Evolutionary conservation across 1,284 basidiomycete species (phyloP), one percentile per base, ranked within the genome.

Genomic region (Entoloma clypeatum): DNA sequence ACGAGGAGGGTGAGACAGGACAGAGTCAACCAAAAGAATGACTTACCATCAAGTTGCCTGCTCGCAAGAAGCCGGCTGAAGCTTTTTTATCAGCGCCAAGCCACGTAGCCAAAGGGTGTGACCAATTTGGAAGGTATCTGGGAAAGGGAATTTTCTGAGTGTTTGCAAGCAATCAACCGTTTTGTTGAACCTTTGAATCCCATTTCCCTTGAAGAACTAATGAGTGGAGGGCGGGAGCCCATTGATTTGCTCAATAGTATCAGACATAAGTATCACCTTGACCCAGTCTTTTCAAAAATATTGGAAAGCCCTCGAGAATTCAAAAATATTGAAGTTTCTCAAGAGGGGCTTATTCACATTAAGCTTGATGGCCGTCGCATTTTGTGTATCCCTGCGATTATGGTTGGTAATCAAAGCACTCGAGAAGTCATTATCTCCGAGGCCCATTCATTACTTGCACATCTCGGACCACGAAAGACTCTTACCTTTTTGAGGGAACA

Each of bases 321-420:
- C 35, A 45, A 48, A 6, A 61, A 64, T 42, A 68, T 64, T 41
- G 32, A 39, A 3, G 37, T 63, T 1, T 34, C 39, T 0, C 10
- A 26, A 0, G 36, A 62, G 16, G 53, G 54, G 3, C 41, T 62
- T 0, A 32, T 66, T 3, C 57, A 45, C 36, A 18, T 60, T 3
- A 52, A 45, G 9, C 36, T 45, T 5, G 16, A 45, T 6, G 48
- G 39, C 1, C 7, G 14, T 0, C 24, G 24, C 2, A 22, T 52
- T 2, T 45, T 68, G 2, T 68, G 67, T 48, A 60, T 69, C 4
- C 67, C 65, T 4, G 45, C 60, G n/a, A 39, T 60, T 0, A 21
- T 35, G 2, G 37, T 60, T 7, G 30, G 49, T 0, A 39, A 39
- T 18, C 22, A 48, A 17, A 34, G 43, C n/a, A 41, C 56, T 1